phyloP scores from a whole-genome alignment of 768 basidiomycete species.

The Russula sp. region DNA sequence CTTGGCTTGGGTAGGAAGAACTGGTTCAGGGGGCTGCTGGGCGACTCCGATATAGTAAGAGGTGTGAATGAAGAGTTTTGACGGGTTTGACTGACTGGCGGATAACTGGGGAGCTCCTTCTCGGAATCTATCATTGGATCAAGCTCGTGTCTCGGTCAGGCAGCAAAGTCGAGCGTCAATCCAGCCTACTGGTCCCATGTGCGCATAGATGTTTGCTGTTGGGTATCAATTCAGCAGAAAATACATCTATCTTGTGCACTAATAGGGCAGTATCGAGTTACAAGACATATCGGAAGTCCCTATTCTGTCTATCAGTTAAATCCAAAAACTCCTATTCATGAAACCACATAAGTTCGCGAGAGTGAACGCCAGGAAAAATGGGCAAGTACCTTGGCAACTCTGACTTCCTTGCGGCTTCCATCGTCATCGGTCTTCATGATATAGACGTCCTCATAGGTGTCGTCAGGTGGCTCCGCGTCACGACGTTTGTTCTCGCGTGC shows the following conservation, averaged over 20 bases:
- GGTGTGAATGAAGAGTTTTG: too few relatives aligned
- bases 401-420: slow-evolving; percentile 48
- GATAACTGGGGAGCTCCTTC: too few relatives aligned
- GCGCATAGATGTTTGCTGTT: background rate
- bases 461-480: slow-evolving; percentile 48
- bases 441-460: slow-evolving; percentile 56
- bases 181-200: background rate
- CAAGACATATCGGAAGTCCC: slow-evolving; percentile 67
- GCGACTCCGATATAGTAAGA: too few relatives aligned
- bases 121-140: too few relatives aligned
- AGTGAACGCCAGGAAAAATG: background rate
- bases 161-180: too few relatives aligned
- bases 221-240: background rate
- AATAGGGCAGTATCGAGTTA: slow-evolving; percentile 26
- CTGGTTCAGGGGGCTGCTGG: too few relatives aligned
- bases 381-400: slow-evolving; percentile 58
- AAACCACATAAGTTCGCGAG: slow-evolving; percentile 9
- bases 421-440: slow-evolving; percentile 47
- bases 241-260: background rate
- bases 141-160: background rate
- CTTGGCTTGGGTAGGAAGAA: too few relatives aligned
- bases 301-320: slow-evolving; percentile 65
- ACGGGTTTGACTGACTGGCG: too few relatives aligned
- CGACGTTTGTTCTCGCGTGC: slow-evolving; percentile 57
- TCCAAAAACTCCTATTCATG: slow-evolving; percentile 57